Evolutionary conservation across 1,139 yeast species (phyloP), one percentile per base, ranked within the genome.

Genomic region (Saccharomycopsis hybrid): DNA sequence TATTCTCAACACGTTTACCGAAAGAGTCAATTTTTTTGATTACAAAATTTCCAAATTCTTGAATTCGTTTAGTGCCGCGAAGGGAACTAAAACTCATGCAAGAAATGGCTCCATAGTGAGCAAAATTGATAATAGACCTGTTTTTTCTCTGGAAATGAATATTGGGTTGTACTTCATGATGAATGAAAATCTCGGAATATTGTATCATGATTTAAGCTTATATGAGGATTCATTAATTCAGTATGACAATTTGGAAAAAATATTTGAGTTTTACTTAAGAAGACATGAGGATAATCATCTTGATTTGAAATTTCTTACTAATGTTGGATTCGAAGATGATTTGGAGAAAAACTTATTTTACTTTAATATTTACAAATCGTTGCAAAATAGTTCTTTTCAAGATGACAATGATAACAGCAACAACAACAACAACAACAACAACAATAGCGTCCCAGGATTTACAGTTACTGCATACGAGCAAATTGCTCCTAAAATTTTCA

Each of bases 151-250:
- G 4, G 43, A 48, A 33, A 43, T 43, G 74, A 72, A 72, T 50
- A 70, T 68, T 56, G 73, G 74, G 5, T 63, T 70, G 4, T 67
- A 68, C 50, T 72, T 72, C 54, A 68, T 69, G 40, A 64, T 70
- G 62, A 69, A 72, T 51, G 78, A 74, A 54, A 73, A 74, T 4
- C 58, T 75, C 38, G 77, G 77, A 0, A 57, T 66, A 29, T 68
- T 74, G 4, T 71, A 71, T 54, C 75, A 74, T 46, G 74, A 76
- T 47, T 69, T 84, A 69, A 69, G 71, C 44, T 65, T 85, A 3
- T 67, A 71, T 48, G 83, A 78, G 49, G 92, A 84, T 50, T 72
- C 89, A 0, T 63, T 81, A 41, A 62, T 62, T 2, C 68, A 73
- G 7, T 77, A 76, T 55, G 72, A 72, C 46, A 75, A 74, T 44